Evolutionary conservation across 2,329 filamentous ascomycete species (phyloP), one percentile per base, ranked within the genome.

Genomic region (Apiospora marii): DNA sequence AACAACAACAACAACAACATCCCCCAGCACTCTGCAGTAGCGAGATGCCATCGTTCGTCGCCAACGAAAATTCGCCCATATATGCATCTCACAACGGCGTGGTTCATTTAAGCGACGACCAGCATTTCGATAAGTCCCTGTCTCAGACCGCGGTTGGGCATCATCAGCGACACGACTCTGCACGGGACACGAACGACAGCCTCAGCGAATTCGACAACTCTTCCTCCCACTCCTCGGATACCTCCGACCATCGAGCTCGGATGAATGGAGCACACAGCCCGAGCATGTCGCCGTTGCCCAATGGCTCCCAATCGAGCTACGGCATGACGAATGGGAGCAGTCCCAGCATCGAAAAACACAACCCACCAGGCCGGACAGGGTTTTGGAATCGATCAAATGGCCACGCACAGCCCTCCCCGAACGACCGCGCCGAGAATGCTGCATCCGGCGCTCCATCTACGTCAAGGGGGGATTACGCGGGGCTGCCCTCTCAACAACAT

Each of bases 211-310:
- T 84, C 79, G 87, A 87, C 72, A 85, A 87, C 75, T 84, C 85
- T 67, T 89, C 88, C 72, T 87, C 85, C 22, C 85, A 86, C 80
- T 86, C 85, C 74, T 89, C 88, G 73, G 84, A 86, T 78, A 82
- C 82, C 73, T 89, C 86, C 76, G 87, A 86, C 77, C 79, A 81
- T 67, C 81, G 80, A 74, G 82, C 81, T 75, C 84, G 82, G 44
- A 80, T 84, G 81, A 84, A 85, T 83, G 86, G 84, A 73, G 78
- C 81, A 76, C 19, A 49, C 27, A 67, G 43, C 53, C 46, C 89
- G 78, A 91, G 87, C 82, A 88, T 91, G 83, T 89, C 85, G 81
- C 87, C 89, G 49, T 79, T 90, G 79, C 86, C 88, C 76, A 91
- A 92, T 79, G 89, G 87, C 75, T 64, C 58, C 58, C 58, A 64